Percentiles rank a stretch among this genome's conserved stretches.
phyloP scores from a whole-genome alignment of 495 filamentous ascomycete species.

The Neurospora terricola region DNA sequence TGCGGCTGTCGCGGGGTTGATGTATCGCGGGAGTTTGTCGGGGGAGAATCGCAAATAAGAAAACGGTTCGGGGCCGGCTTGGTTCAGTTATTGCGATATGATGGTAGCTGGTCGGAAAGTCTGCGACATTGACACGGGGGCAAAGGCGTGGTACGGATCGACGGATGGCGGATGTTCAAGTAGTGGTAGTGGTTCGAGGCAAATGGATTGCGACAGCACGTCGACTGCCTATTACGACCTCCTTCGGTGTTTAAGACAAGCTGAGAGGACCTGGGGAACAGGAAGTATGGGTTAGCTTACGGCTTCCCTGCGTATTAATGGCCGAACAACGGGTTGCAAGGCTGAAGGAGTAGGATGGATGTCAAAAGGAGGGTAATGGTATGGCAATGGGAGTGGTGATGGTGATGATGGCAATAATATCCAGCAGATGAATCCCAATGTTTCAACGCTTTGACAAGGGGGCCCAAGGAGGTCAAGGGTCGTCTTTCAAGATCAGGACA shows the following conservation, averaged over 20 bases:
- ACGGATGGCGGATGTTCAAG: background rate
- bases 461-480: background rate
- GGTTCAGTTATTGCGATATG: background rate
- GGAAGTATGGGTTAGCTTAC: background rate
- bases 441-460: background rate
- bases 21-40: background rate
- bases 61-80: background rate
- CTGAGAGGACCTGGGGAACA: background rate
- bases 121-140: background rate
- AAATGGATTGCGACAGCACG: background rate
- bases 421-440: background rate
- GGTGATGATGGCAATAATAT: background rate
- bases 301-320: background rate
- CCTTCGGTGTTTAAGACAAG: background rate
- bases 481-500: background rate
- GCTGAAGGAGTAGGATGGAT: background rate
- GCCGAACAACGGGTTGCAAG: background rate
- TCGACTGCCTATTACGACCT: background rate
- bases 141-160: background rate
- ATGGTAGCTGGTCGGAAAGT: background rate
- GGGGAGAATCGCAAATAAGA: background rate
- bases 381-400: background rate
- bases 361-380: background rate
- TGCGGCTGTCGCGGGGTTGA: background rate
- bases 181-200: background rate